Evolutionary conservation across 768 basidiomycete genomes (phyloP), one percentile per base, ranked within the genome.

Genomic region (Lactarius indigo): DNA sequence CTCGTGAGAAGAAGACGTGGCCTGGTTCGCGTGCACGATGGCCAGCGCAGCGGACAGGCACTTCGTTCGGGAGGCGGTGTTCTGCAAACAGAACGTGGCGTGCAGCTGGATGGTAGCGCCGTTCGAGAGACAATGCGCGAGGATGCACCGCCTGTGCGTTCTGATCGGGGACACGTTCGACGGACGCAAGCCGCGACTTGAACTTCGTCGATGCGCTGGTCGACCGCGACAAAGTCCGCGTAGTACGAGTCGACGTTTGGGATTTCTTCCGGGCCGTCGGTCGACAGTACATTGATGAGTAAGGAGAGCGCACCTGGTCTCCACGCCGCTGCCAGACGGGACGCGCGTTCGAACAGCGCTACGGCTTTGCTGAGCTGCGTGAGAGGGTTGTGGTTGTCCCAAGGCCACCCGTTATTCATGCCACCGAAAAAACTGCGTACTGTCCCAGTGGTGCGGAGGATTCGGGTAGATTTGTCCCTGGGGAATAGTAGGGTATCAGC

Each of bases 311-410:
- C 66, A 77, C 76, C 70, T 30, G 74, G 73, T 42, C 72, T 69
- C 72, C 77, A 77, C 30, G 76, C 75, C 31, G 75, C 82, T 8
- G 82, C 80, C 20, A 90, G 75, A 57, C 83, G 81, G 9, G 83
- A 78, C 10, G 87, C 83, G 28, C 82, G 79, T 70, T 87, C 87
- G 64, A 87, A 84, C 50, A 89, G 75, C 28, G 86, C 80, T 7
- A 83, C 79, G 1, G 86, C 85, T 69, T 88, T 87, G 64, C 79
- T 80, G 57, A 79, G 76, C 70, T 85, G 72, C 1, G 83, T 78
- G 26, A 79, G 76, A 13, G 79, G 74, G 30, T 79, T 79, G 41
- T 76, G 71, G 42, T 72, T 72, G 50, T 76, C 79, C 55, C 78
- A 75, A 59, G 73, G 76, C 58, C 70, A 72, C 54, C 74, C 75